These are phyloP conservation scores for Apiospora malaysiana DNA, from an alignment of 2,329 filamentous ascomycete genomes.

Conservation along the genomic window DNA sequence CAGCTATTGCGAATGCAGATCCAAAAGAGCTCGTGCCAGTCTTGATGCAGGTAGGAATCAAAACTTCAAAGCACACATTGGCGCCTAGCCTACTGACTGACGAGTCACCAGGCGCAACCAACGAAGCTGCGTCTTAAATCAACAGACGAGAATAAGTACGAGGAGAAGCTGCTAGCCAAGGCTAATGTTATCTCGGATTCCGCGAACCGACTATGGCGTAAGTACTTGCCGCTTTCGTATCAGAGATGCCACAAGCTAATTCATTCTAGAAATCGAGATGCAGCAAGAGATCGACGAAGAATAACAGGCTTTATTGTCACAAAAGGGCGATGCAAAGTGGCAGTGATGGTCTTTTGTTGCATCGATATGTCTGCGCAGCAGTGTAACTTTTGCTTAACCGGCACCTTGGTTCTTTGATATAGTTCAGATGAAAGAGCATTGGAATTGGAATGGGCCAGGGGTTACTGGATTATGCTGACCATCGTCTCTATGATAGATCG, in stretches of 20 bases:
- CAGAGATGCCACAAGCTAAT: not conserved
- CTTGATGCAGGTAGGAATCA: constrained; percentile 66
- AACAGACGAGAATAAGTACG: constrained; percentile 63
- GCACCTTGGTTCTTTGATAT: not conserved
- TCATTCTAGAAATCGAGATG: constrained; percentile 52
- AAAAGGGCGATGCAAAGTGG: not conserved
- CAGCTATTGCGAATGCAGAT: constrained; percentile 71
- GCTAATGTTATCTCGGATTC: constrained; percentile 72
- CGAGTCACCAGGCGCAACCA: constrained; percentile 62
- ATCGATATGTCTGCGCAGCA: not conserved
- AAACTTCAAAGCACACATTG: constrained; percentile 17
- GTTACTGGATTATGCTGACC: not conserved
- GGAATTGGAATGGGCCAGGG: not conserved
- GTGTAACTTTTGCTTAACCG: not conserved
- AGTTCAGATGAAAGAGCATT: not conserved
- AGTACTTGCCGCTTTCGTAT: constrained; percentile 36
- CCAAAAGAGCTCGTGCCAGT: constrained; percentile 71
- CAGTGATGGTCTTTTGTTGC: not conserved
- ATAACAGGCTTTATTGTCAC: not conserved
- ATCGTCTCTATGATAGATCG: not conserved
- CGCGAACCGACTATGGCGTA: constrained; percentile 73
- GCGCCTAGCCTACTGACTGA: not conserved
- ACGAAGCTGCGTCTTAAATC: constrained; percentile 64
- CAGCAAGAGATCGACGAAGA: constrained; percentile 56
- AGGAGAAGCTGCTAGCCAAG: constrained; percentile 69